Percentiles rank a stretch among this genome's conserved stretches.
These are phyloP conservation scores for Mycena leptocephala DNA, from an alignment of 768 basidiomycete genomes.

Conservation along the genomic window DNA sequence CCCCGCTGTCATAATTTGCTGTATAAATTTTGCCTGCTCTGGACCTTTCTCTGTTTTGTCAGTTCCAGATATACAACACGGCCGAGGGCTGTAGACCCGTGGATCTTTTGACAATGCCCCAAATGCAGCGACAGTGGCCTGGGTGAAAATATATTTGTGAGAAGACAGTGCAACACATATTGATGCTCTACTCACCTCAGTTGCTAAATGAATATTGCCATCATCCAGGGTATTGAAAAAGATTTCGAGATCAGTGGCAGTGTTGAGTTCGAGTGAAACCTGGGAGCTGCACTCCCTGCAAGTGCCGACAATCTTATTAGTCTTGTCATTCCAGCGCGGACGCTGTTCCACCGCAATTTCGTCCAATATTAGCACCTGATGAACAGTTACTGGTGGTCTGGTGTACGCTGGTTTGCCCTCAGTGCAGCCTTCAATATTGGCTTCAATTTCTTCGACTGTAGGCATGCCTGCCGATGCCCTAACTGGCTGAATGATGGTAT, in stretches of 20 bases:
- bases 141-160: neutral
- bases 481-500: no score
- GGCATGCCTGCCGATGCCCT: no score
- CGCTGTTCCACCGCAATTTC: constrained; percentile 12
- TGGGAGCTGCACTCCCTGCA: neutral
- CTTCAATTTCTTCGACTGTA: no score
- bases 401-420: neutral
- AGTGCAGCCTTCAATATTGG: no score
- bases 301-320: neutral
- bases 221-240: neutral
- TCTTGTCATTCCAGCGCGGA: constrained; percentile 4
- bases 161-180: neutral
- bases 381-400: neutral
- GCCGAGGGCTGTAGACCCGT: no score
- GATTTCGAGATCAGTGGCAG: neutral
- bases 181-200: neutral
- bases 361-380: constrained; percentile 3
- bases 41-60: no score
- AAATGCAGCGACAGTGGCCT: constrained; percentile 7
- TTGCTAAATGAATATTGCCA: neutral
- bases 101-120: neutral
- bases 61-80: no score
- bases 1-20: no score
- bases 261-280: constrained; percentile 12
- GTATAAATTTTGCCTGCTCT: no score